Conservation (phyloP, 2,329 filamentous ascomycete species). For the Ploettnerulaceae sp. region DNA sequence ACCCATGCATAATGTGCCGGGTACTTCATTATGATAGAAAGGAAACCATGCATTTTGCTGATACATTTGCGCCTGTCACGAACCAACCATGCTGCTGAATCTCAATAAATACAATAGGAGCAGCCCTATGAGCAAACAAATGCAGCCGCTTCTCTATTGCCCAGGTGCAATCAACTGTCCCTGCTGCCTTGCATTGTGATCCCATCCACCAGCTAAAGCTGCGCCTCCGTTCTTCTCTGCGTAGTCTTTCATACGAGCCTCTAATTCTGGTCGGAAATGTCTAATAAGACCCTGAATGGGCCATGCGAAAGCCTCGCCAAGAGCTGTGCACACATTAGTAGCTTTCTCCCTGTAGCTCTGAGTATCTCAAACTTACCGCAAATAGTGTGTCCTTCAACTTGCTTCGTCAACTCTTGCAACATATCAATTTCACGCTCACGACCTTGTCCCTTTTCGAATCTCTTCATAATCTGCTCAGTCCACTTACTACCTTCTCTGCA, state of each 20-base stretch:
- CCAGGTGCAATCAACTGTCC: conserved; percentile 85
- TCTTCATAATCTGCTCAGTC: conserved; percentile 98
- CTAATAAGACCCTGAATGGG: conserved; percentile 96
- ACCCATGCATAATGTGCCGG: neutral
- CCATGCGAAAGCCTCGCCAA: conserved; percentile 98
- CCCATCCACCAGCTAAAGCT: conserved; percentile 83
- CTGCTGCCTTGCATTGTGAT: conserved; percentile 66
- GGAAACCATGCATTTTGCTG: conserved; percentile 2
- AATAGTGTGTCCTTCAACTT: conserved; percentile 98
- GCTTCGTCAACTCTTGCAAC: conserved; percentile 98
- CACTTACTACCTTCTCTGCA: conserved; percentile 98
- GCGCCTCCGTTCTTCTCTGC: conserved; percentile 64
- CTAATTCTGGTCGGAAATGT: conserved; percentile 94
- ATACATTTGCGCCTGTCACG: conserved; percentile 10
- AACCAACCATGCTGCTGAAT: conserved; percentile 20
- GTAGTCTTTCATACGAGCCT: conserved; percentile 82
- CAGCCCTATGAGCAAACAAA: conserved; percentile 25
- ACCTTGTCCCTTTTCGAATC: conserved; percentile 88
- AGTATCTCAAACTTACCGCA: conserved; percentile 60
- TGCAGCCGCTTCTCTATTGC: conserved; percentile 55
- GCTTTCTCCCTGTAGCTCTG: neutral
- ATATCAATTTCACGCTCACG: conserved; percentile 95
- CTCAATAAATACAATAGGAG: conserved; percentile 32
- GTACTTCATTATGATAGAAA: neutral
- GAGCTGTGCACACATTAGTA: conserved; percentile 45